Evolutionary conservation across 2,329 filamentous ascomycete genomes (phyloP).

Genomic region (Stylonectria norvegica): DNA sequence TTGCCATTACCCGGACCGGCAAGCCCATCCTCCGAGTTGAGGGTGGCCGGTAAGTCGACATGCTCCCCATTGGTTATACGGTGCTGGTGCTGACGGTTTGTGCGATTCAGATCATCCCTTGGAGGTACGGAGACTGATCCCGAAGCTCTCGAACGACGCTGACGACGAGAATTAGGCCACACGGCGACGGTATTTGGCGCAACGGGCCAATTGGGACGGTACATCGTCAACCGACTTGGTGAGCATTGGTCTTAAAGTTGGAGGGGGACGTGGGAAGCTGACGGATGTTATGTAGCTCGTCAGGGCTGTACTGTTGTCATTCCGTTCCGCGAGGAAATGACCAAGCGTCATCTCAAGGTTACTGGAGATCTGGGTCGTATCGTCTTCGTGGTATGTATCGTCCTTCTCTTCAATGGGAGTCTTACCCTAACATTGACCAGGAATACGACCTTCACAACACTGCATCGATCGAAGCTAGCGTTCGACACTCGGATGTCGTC

Average conservation of each 20-base stretch:
- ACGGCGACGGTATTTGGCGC: constrained; percentile 97
- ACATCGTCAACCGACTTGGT: constrained; percentile 95
- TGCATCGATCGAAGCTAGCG: constrained; percentile 90
- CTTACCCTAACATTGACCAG: constrained; percentile 41
- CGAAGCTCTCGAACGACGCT: constrained; percentile 18
- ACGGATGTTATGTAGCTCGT: constrained; percentile 56
- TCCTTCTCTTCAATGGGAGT: background rate
- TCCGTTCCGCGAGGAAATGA: constrained; percentile 95
- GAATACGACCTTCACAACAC: constrained; percentile 96
- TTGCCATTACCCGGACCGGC: constrained; percentile 90
- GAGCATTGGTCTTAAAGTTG: constrained; percentile 19
- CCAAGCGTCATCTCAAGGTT: constrained; percentile 93
- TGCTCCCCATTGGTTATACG: constrained; percentile 23
- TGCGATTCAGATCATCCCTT: constrained; percentile 67
- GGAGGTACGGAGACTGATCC: constrained; percentile 61
- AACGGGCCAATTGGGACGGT: constrained; percentile 90
- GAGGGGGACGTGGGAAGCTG: constrained; percentile 13
- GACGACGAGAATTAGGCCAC: constrained; percentile 61
- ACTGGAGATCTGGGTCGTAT: constrained; percentile 91
- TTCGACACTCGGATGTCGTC: constrained; percentile 94
- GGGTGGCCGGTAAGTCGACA: constrained; percentile 73
- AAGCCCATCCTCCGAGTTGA: constrained; percentile 88
- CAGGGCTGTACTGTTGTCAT: constrained; percentile 92
- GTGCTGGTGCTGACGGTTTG: constrained; percentile 27
- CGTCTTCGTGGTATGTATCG: constrained; percentile 67